Percentiles rank a stretch among this genome's conserved stretches.
Conservation (phyloP, 345 rosid genomes). For the Murraya paniculata region DNA sequence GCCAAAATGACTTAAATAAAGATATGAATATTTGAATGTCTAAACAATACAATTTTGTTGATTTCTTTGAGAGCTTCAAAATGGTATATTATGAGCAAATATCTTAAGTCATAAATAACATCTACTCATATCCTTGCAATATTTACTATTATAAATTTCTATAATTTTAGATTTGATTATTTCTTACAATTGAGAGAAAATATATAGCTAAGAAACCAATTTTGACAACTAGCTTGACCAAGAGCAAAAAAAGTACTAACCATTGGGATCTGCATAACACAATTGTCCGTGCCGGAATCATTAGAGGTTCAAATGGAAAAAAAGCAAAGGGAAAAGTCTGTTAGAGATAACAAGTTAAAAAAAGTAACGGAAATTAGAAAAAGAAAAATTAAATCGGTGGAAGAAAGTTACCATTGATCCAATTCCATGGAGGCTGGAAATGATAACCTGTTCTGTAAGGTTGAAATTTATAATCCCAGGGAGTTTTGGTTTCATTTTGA, state of each 20-base stretch:
- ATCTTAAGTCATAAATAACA: background rate
- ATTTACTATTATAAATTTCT: too few species aligned
- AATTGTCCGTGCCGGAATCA: slow-evolving; percentile 5
- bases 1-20: background rate
- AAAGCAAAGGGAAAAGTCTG: background rate
- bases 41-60: too few species aligned
- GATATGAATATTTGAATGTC: background rate
- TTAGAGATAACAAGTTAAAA: background rate
- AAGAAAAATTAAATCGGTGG: background rate
- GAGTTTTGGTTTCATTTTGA: background rate
- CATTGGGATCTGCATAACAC: slow-evolving; percentile 27
- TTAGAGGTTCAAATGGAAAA: background rate
- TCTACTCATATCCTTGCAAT: background rate
- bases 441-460: slow-evolving; percentile 71
- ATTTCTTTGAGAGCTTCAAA: too few species aligned
- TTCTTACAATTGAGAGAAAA: background rate
- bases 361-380: background rate
- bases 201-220: background rate
- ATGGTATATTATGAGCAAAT: background rate
- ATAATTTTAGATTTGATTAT: background rate
- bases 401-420: slow-evolving; percentile 59
- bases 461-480: slow-evolving; percentile 21
- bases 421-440: slow-evolving; percentile 70
- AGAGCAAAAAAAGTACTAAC: slow-evolving; percentile 15
- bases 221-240: background rate